Base-by-base conservation (phyloP, 2,329 filamentous ascomycete genomes). In the Paracorniculantispora psalliotae region DNA sequence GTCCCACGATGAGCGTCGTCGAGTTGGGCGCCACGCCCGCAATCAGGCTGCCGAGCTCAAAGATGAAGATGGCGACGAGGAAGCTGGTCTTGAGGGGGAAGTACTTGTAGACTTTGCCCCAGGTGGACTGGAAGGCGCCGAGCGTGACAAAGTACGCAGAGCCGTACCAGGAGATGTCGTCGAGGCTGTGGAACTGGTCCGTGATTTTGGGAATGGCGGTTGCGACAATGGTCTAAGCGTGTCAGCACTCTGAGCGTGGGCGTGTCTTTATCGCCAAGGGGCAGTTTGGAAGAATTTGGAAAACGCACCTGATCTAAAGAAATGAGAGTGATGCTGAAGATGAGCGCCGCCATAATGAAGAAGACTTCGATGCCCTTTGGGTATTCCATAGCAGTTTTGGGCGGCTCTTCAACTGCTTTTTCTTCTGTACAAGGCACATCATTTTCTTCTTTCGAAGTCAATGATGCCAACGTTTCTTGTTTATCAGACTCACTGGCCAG, bases 161-260 rank as follows among this genome's bases (percentile, higher is more conserved):
- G 4, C 78, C 79, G 62, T 83, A 83, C 81, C 81, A 84, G 13
- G 76, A 75, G 15, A 81, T 73, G 54, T 80, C 73, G n/a, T 71
- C 68, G 10, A 80, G 69, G 46, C 73, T 68, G 46, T 75, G 68
- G 67, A 77, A 76, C 33, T 76, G 71, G 62, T 71, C 73, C 1
- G 78, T 79, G 61, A 80, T 79, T 50, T 74, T 75, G 1, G 78
- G 78, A 44, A 80, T 79, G 15, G 77, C 78, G 0, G 77, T 79
- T 4, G 75, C 75, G 25, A 80, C n/a, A 55, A 81, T 81, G 3
- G 77, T 80, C 73, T 77, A 70, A n/a, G n/a, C n/a, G n/a, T 59
- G 41, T 48, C 25, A 28, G 23, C 3, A 2, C 6, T 26, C 7
- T 17, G 9, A 25, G 25, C 26, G 44, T 26, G 4, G 13, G 2